These are phyloP conservation scores for Neofusicoccum cordaticola DNA, from an alignment of 2,329 filamentous ascomycete species.

Conservation along the genomic window DNA sequence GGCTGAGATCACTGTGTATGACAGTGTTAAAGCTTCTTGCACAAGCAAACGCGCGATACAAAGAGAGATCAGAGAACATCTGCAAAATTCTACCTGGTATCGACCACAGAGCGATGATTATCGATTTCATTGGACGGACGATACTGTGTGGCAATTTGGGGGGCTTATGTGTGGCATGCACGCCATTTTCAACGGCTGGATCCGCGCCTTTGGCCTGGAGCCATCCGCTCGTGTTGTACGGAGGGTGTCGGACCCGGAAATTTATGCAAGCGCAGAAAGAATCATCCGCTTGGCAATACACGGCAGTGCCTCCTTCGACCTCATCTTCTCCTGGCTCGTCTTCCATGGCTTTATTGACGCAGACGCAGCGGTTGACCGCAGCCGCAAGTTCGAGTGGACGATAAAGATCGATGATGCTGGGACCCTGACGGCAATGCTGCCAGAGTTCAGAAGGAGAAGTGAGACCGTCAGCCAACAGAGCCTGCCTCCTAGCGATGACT, in stretches of 20 bases:
- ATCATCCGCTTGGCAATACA: constrained; percentile 2
- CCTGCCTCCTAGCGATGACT: no score
- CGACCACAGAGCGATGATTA: not conserved
- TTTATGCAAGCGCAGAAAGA: not conserved
- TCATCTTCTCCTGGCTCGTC: not conserved
- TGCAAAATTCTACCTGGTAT: no score
- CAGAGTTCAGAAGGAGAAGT: no score
- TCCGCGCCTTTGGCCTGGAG: constrained; percentile 18
- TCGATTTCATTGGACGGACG: not conserved
- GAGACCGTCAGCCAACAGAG: no score
- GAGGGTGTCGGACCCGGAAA: not conserved
- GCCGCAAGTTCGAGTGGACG: not conserved
- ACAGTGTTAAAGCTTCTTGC: no score
- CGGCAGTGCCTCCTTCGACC: not conserved
- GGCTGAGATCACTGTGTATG: no score
- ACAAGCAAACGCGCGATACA: no score
- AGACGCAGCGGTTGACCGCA: no score
- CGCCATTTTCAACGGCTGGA: constrained; percentile 23
- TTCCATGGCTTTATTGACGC: not conserved
- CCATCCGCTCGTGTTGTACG: not conserved
- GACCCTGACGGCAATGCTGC: no score
- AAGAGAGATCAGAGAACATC: no score
- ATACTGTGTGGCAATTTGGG: not conserved
- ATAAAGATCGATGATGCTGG: no score
- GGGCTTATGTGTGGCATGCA: constrained; percentile 19